phyloP scores from a whole-genome alignment of 306 rosid species.

The Comarum palustre region DNA sequence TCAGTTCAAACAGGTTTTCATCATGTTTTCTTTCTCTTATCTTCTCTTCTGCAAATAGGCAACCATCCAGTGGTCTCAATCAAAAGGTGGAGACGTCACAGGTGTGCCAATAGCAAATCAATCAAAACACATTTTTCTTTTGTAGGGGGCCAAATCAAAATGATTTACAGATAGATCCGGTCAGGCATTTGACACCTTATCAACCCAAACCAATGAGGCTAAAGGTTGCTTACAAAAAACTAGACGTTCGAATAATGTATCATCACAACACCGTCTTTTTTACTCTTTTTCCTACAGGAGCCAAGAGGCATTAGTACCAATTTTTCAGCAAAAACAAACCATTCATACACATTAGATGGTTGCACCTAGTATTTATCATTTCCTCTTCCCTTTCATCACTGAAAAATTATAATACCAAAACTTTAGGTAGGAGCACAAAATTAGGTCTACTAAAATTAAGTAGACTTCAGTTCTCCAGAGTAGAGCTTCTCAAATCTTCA shows the following conservation, averaged over 20 bases:
- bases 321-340: slow-evolving; percentile 29
- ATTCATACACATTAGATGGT: slow-evolving; percentile 31
- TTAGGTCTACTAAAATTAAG: slow-evolving; percentile 24
- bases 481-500: slow-evolving; percentile 23
- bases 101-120: background rate
- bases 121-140: background rate
- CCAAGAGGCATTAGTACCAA: slow-evolving; percentile 22
- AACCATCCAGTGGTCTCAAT: background rate
- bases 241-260: background rate
- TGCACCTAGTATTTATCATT: background rate
- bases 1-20: background rate
- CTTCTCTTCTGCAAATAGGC: background rate
- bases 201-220: background rate
- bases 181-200: background rate
- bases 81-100: background rate
- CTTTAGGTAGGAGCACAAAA: slow-evolving; percentile 18
- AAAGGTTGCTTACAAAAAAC: background rate
- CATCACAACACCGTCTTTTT: slow-evolving; percentile 13
- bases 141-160: background rate
- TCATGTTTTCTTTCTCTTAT: background rate
- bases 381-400: background rate
- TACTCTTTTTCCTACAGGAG: slow-evolving; percentile 37
- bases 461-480: slow-evolving; percentile 23
- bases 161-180: background rate
- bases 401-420: slow-evolving; percentile 29